Evolutionary conservation across 2,329 filamentous ascomycete genomes (phyloP), one percentile per base, ranked within the genome.

Genomic region (Colletotrichum simmondsii): DNA sequence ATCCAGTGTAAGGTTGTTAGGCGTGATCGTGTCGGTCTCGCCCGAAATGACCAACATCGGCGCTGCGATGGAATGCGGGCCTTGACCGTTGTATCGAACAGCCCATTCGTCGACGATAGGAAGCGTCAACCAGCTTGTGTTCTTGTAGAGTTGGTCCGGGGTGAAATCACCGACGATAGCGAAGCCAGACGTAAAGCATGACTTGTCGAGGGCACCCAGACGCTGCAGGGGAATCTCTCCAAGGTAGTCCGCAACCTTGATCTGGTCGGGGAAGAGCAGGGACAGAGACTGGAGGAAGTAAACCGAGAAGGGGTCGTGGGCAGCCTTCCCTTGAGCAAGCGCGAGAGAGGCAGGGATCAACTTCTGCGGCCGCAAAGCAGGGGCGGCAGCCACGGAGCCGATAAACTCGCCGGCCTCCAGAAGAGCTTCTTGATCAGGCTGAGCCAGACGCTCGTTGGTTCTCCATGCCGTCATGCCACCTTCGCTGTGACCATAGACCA

Each of bases 381-480:
- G 75, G 4, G 74, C 71, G 24, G 61, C 65, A 8, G 75, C 57
- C 22, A 74, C 73, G 12, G 73, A 65, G 19, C 73, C 75, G 26
- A 76, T 3, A 26, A 76, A 68, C 12, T 35, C 35, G 11, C 75
- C 71, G 30, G 71, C 66, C n/a, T 67, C 49, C 59, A 49, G 10
- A 11, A 49, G 42, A n/a, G 42, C 42, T 49, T 49, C 42, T 49
- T 72, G 60, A 16, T 42, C 37, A 10, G 72, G 42, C 54, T 57
- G 62, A n/a, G 77, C 77, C 19, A 75, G 67, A 11, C 77, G 74
- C 69, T 78, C 77, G n/a, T 72, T 75, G 12, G 77, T 78, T 5
- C 77, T 70, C 77, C 77, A 78, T 2, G 68, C 76, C 1, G 77
- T 76, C 74, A 77, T 73, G 6, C 77, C 77, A 0, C 77, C 77